Percentiles rank a stretch among this genome's conserved stretches.
Evolutionary conservation across 495 filamentous ascomycete genomes (phyloP).

Genomic region (Talaromyces stipitatus): DNA sequence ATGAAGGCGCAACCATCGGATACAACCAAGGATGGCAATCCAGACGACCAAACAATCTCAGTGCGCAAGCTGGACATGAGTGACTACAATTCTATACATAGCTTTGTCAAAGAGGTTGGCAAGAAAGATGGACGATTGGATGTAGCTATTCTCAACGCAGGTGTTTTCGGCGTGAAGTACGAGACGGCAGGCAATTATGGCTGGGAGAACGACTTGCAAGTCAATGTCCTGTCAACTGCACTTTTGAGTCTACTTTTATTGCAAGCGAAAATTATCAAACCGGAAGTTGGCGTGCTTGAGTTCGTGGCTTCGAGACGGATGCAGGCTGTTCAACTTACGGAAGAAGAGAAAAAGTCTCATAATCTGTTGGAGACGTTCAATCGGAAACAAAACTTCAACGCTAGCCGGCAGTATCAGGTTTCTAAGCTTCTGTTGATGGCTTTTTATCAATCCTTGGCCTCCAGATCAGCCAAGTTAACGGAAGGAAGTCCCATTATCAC

Average conservation of each 20-base stretch:
- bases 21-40: slow-evolving; percentile 1
- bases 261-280: slow-evolving; percentile 14
- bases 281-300: not conserved
- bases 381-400: slow-evolving; percentile 1
- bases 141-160: slow-evolving; percentile 19
- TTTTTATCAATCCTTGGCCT: slow-evolving; percentile 4
- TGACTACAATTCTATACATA: slow-evolving; percentile 19
- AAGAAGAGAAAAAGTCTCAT: not conserved
- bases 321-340: slow-evolving; percentile 1
- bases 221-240: slow-evolving; percentile 44
- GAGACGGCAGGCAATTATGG: slow-evolving; percentile 26
- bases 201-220: slow-evolving; percentile 17
- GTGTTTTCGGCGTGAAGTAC: not conserved
- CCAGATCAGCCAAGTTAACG: not conserved
- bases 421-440: slow-evolving; percentile 15
- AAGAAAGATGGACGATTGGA: slow-evolving; percentile 6
- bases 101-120: slow-evolving; percentile 14
- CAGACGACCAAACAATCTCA: not conserved
- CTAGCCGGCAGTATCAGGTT: slow-evolving; percentile 4
- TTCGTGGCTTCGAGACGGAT: slow-evolving; percentile 1
- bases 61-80: slow-evolving; percentile 19
- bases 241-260: slow-evolving; percentile 31
- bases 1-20: not conserved
- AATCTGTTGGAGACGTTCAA: not conserved
- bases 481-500: slow-evolving; percentile 8